These are phyloP conservation scores for Hygrocybe coccinea DNA, from an alignment of 768 basidiomycete genomes.

Conservation along the genomic window DNA sequence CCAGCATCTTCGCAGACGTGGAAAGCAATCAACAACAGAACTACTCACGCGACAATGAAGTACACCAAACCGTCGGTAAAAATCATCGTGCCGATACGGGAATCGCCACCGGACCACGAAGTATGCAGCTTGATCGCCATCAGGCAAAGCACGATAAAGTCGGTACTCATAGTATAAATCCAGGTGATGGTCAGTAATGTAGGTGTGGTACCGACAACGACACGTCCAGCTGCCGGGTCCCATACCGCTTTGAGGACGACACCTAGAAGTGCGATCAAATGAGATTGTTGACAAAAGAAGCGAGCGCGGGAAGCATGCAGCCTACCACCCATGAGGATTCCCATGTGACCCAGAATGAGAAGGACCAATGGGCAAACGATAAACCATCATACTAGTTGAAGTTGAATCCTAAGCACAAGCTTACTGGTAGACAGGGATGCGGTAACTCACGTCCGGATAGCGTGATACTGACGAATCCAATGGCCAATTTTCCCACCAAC, in stretches of 20 bases:
- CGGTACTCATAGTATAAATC: constrained; percentile 74
- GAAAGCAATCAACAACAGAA: too few species aligned
- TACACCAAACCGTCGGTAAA: constrained; percentile 69
- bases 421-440: too few species aligned
- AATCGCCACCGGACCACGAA: constrained; percentile 42
- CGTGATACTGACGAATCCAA: constrained; percentile 67
- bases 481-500: constrained; percentile 57
- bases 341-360: constrained; percentile 70
- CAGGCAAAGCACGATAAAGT: constrained; percentile 56
- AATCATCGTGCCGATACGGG: constrained; percentile 57
- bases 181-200: constrained; percentile 58
- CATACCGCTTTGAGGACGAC: constrained; percentile 58
- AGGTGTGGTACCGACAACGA: constrained; percentile 55
- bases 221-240: constrained; percentile 45
- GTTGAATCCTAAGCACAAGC: too few species aligned
- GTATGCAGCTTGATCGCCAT: constrained; percentile 58
- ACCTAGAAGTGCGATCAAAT: constrained; percentile 49
- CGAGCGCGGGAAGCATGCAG: not conserved
- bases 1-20: too few species aligned
- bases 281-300: constrained; percentile 32
- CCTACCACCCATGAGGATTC: constrained; percentile 60
- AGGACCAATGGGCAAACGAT: constrained; percentile 48
- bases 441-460: constrained; percentile 64
- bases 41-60: constrained; percentile 67
- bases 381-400: constrained; percentile 46